Base-by-base conservation (phyloP, 1,139 yeast genomes). In the Pneumocystis murina region DNA sequence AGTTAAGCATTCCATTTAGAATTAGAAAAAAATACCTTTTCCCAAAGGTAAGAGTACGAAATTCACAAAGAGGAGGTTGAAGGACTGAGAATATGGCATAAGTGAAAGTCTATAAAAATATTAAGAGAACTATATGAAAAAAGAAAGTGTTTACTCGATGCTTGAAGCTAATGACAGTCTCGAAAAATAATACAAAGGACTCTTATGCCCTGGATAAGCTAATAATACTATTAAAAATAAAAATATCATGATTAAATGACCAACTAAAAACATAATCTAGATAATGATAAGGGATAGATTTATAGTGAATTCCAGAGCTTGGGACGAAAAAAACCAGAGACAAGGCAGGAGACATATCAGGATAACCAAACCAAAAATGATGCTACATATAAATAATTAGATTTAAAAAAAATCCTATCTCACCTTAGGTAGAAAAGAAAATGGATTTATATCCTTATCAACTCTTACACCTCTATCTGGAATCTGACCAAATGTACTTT, bases 221-320 rank as follows among this genome's bases (percentile, higher is more conserved):
- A 17, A 12, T 33, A 33, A 41, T 17, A 41, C 17, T 41, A 20
- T 17, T 41, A 41, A 17, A 41, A 41, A 41, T 41, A 41, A 41
- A 41, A 41, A 41, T n/a, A 41, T 12, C 12, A 41, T 20, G 1
- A 17, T 6, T 41, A 41, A 38, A 6, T 3, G 16, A 41, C 14
- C 17, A 41, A 41, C 54, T 7, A 1, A 41, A 7, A 41, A 41
- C 12, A 41, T 41, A 41, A 3, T 6, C 14, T 7, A 41, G 10
- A 41, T 41, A 41, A 20, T 10, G 20, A 6, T 20, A 1, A 41
- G 54, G 54, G 3, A 7, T 10, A 1, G 54, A 41, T 89, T 88
- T 76, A 92, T 98, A 73, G 92, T 97, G 40, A 97, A 12, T 97
- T 64, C 92, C 75, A 65, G 91, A 77, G 73, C 91, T 97, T 36